These are phyloP conservation scores for Rhipidocladum racemiflorum DNA, from an alignment of 176 grass and related monocot species.

Conservation along the genomic window DNA sequence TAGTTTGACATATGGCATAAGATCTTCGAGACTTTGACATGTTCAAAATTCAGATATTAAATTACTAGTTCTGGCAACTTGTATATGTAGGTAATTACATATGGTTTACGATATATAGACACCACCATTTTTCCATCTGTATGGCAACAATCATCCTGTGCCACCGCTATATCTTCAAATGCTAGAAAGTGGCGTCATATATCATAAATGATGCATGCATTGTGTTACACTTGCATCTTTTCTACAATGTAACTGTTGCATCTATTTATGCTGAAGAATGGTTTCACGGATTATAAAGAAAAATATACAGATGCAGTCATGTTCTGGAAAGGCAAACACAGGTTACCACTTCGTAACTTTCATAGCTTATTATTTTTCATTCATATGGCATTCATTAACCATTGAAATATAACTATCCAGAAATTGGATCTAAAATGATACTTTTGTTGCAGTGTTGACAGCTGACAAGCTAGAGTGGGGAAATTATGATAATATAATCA, in stretches of 20 bases:
- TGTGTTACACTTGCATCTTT: slow-evolving; percentile 13
- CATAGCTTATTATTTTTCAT: background rate
- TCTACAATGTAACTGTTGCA: background rate
- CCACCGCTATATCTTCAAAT: slow-evolving; percentile 18
- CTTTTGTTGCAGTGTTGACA: slow-evolving; percentile 60
- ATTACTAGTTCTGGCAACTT: background rate
- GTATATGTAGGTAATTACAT: background rate
- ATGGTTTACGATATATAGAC: background rate
- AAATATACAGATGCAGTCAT: slow-evolving; percentile 75
- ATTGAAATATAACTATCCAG: slow-evolving; percentile 10
- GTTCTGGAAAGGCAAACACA: slow-evolving; percentile 30
- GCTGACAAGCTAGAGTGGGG: slow-evolving; percentile 96
- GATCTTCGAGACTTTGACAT: background rate
- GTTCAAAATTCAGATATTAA: background rate
- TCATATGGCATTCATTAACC: background rate
- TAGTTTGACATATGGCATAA: background rate
- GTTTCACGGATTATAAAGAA: slow-evolving; percentile 77
- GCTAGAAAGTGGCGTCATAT: background rate
- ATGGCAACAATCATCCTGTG: background rate
- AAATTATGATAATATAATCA: slow-evolving; percentile 56
- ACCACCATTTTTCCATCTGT: background rate
- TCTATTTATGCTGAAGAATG: slow-evolving; percentile 23
- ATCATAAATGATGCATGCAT: slow-evolving; percentile 30
- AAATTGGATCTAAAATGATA: slow-evolving; percentile 19
- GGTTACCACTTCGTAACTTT: slow-evolving; percentile 37